phyloP scores from a whole-genome alignment of 306 rosid species.

The Quercus glauca region DNA sequence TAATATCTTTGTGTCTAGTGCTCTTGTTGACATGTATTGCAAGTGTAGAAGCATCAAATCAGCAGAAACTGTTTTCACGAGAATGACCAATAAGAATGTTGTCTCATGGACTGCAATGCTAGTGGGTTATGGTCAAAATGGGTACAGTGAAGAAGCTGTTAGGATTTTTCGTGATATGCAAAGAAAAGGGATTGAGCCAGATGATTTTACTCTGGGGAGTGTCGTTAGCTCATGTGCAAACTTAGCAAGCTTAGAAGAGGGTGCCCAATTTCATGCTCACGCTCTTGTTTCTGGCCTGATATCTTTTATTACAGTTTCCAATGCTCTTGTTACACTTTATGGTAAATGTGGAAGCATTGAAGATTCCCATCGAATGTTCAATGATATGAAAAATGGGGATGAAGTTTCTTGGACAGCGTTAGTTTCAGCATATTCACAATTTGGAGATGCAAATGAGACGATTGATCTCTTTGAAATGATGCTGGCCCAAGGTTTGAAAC shows the following conservation, averaged over 20 bases:
- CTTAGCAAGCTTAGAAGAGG: slow-evolving; percentile 95
- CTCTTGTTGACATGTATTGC: too few species aligned
- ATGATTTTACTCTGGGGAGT: slow-evolving; percentile 82
- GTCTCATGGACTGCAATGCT: slow-evolving; percentile 80
- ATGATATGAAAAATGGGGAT: slow-evolving; percentile 64
- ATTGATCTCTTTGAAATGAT: slow-evolving; percentile 64
- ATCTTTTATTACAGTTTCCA: slow-evolving; percentile 66
- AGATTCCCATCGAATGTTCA: slow-evolving; percentile 58
- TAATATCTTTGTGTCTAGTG: too few species aligned
- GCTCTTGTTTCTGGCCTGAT: slow-evolving; percentile 81
- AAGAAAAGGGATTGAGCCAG: slow-evolving; percentile 70
- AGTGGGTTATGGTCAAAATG: slow-evolving; percentile 93
- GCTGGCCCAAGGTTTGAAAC: slow-evolving; percentile 56
- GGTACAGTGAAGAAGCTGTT: slow-evolving; percentile 82
- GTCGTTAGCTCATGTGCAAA: slow-evolving; percentile 89
- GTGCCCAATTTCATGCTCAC: slow-evolving; percentile 79
- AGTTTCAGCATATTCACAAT: slow-evolving; percentile 80
- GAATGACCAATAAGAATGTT: slow-evolving; percentile 47
- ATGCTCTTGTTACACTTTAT: slow-evolving; percentile 80
- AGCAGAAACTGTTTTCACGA: too few species aligned
- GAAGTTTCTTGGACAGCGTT: slow-evolving; percentile 94
- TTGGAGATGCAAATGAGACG: slow-evolving; percentile 80
- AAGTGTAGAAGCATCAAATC: too few species aligned
- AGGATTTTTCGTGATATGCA: slow-evolving; percentile 75
- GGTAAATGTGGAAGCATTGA: slow-evolving; percentile 86